Percentiles rank a stretch among this genome's conserved stretches.
Conservation (phyloP, 176 grass and related monocot genomes). For the Puccinellia tenuiflora region DNA sequence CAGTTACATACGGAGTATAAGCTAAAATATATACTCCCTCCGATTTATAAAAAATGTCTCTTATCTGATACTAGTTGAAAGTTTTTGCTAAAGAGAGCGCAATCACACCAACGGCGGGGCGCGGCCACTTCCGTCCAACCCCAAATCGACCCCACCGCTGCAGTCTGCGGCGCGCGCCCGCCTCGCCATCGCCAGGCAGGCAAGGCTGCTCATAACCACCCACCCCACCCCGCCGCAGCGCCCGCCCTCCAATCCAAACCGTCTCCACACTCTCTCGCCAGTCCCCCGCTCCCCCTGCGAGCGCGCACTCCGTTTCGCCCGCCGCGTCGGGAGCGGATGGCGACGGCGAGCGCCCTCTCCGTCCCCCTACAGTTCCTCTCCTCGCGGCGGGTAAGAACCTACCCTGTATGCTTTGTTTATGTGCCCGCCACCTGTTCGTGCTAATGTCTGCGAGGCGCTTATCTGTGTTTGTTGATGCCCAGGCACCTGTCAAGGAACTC, state of each 20-base stretch:
- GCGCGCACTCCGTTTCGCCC: not conserved
- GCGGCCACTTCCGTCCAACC: no score
- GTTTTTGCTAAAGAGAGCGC: no score
- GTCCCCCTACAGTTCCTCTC: slow-evolving; percentile 8
- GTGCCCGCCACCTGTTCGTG: not conserved
- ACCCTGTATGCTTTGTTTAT: not conserved
- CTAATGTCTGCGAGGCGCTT: not conserved
- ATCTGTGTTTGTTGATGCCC: not conserved
- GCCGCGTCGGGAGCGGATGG: slow-evolving; percentile 24
- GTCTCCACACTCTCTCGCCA: not conserved
- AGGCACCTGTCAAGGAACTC: slow-evolving; percentile 7
- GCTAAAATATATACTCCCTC: no score
- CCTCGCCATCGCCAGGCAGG: not conserved
- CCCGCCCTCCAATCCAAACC: slow-evolving; percentile 5
- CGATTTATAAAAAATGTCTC: no score
- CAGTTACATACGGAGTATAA: no score
- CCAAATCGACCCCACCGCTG: not conserved
- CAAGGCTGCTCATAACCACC: slow-evolving; percentile 3
- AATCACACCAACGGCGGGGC: not conserved
- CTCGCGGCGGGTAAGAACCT: not conserved
- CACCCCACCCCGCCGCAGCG: not conserved
- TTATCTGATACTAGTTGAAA: no score
- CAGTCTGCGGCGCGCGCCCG: not conserved
- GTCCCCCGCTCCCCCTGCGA: not conserved
- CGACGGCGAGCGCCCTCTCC: slow-evolving; percentile 29